phyloP scores from a whole-genome alignment of 2,329 filamentous ascomycete species.

The Trichoderma lentiforme region DNA sequence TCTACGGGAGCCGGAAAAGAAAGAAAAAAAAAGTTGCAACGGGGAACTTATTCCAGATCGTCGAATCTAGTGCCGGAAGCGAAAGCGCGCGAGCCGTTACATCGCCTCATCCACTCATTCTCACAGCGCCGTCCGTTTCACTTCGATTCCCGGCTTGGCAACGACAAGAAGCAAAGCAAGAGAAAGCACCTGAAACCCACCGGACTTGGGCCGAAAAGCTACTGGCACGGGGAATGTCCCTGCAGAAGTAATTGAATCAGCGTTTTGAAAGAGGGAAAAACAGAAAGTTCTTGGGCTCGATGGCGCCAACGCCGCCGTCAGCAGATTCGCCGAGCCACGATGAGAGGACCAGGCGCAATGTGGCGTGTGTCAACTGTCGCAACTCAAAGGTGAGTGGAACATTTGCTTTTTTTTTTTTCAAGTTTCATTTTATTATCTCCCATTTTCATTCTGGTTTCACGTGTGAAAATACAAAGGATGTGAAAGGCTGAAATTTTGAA shows the following conservation, averaged over 20 bases:
- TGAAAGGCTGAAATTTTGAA: background rate
- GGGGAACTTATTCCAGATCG: background rate
- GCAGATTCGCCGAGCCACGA: slow-evolving; percentile 25
- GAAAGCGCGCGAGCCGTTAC: background rate
- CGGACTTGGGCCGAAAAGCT: background rate
- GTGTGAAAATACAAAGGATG: background rate
- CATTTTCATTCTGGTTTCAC: background rate
- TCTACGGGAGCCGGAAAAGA: background rate
- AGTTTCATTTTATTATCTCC: background rate
- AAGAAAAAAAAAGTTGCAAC: background rate
- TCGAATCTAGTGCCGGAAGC: background rate
- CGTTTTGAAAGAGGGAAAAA: background rate
- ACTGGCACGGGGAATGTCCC: background rate
- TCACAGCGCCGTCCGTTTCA: background rate
- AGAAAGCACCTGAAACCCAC: background rate
- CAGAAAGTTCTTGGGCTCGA: slow-evolving; percentile 5
- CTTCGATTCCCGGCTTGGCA: background rate
- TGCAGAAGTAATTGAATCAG: background rate
- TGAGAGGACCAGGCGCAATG: slow-evolving; percentile 36
- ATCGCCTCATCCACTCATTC: background rate
- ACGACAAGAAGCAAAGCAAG: background rate
- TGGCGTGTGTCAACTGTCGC: slow-evolving; percentile 39
- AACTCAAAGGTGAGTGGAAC: slow-evolving; percentile 37
- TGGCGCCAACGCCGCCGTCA: slow-evolving; percentile 32
- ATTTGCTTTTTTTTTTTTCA: too few relatives aligned